These are phyloP conservation scores for Phytophthora cryptogea DNA, from an alignment of 352 stramenopile genomes.

Conservation along the genomic window DNA sequence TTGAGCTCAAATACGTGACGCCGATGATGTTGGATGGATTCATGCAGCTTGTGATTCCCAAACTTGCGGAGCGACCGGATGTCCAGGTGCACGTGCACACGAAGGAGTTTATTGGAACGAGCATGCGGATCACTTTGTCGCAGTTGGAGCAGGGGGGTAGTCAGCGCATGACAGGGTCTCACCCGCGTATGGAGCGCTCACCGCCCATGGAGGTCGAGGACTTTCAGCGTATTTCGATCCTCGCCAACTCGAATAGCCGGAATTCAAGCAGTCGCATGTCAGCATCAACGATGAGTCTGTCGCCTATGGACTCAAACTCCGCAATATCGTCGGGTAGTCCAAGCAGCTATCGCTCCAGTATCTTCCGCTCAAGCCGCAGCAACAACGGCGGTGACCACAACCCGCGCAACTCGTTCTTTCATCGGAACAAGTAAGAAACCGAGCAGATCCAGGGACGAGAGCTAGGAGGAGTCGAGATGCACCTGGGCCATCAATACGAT, in stretches of 20 bases:
- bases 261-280: slow-evolving; percentile 52
- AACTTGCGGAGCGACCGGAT: slow-evolving; percentile 80
- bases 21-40: slow-evolving; percentile 92
- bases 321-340: slow-evolving; percentile 42
- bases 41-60: slow-evolving; percentile 90
- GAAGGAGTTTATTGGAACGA: slow-evolving; percentile 91
- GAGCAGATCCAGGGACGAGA: neutral
- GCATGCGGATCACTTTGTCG: slow-evolving; percentile 88
- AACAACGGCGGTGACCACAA: slow-evolving; percentile 41
- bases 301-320: slow-evolving; percentile 49
- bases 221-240: slow-evolving; percentile 74
- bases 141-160: slow-evolving; percentile 47
- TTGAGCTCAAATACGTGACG: slow-evolving; percentile 90
- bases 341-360: slow-evolving; percentile 47
- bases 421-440: slow-evolving; percentile 51
- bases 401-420: slow-evolving; percentile 64
- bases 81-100: slow-evolving; percentile 90
- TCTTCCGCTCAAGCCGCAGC: slow-evolving; percentile 56
- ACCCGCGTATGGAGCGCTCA: slow-evolving; percentile 38
- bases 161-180: slow-evolving; percentile 6
- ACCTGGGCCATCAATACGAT: neutral
- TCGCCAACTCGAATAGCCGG: slow-evolving; percentile 42
- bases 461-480: neutral
- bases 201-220: slow-evolving; percentile 60
- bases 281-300: slow-evolving; percentile 57